Base-by-base conservation (phyloP, 108 stramenopile genomes). In the Tribonema minus region DNA sequence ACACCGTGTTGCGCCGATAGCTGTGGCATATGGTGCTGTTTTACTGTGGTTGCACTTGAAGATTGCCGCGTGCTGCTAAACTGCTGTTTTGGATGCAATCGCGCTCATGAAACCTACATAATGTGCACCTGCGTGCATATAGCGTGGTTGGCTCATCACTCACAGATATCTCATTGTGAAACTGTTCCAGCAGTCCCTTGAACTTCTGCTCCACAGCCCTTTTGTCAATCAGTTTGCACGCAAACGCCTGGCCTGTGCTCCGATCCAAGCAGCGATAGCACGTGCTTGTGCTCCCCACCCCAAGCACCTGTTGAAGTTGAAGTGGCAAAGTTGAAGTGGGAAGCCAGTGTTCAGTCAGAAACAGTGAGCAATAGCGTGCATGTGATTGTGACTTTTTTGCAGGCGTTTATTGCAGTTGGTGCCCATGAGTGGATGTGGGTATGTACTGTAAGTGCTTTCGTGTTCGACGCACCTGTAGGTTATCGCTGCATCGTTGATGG, bases 161-260 rank as follows among this genome's bases (percentile, higher is more conserved):
- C 25, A 71, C 77, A 65, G 91, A 85, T 40, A 98, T 95, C 82
- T 98, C 97, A 29, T 90, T 89, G 72, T 92, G 90, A 63, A 98
- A 98, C 82, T 97, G 96, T 67, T 91, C 90, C 87, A 96, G 89
- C 87, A 96, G 89, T 29, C 90, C 91, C 54, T 89, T 87, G 76
- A 92, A 94, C 64, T 91, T 79, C 2, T 91, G 84, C 62, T 94
- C 94, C 38, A 96, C 94, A 41, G 91, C 90, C 36, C 87, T 83
- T 61, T 94, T 95, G 84, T 96, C 96, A 62, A 98, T 94, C 35
- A 96, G 60, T 67, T 98, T 98, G 83, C 95, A 96, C 0, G 97
- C 97, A 63, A 88, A 94, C 46, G 88, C 82, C 54, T 86, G 66
- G 37, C 88, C 88, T 6, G 88, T 87, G 58, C 31, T 38, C 28